Evolutionary conservation across 257 asterid species (phyloP), one percentile per base, ranked within the genome.

Genomic region (Salvia rosmarinus): DNA sequence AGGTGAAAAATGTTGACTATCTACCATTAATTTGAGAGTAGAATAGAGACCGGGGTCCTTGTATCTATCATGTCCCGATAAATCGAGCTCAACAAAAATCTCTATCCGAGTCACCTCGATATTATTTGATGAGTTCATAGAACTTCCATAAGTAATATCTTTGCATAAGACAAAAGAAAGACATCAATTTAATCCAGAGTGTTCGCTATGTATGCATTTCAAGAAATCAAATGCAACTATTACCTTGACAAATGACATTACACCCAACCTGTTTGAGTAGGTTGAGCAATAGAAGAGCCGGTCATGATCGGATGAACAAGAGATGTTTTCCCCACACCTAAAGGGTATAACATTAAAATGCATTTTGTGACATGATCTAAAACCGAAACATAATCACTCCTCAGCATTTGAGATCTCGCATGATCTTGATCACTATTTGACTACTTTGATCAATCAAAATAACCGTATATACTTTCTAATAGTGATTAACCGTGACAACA

Each of bases 221-320:
- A 50, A 68, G 19, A 46, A 59, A 30, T 12, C 67, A 16, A 19
- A 39, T 5, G 20, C 57, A 78, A 42, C 21, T 30, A 80, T 64
- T 71, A 91, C 99, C 91, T 90, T 94, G 68, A 91, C 91, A n/a
- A 62, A 83, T 82, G 50, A 94, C 96, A 62, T 81, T 68, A 70
- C 97, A 91, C 42, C 98, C 97, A 34, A 94, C n/a, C 85, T 75
- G 98, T 94, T 85, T 87, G 99, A 69, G 96, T 78, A 71, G 99
- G 96, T 28, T 81, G 93, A 62, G 82, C 79, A 71, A 79, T 61
- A 61, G 96, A 88, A 77, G 99, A 94, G 74, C n/a, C 30, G 46
- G 87, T 86, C 84, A 83, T 82, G 63, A 94, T 88, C 78, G 91
- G 87, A 87, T 94, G 96, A 79, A 91, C 91, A 56, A 94, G 96